phyloP scores from a whole-genome alignment of 257 asterid species.

The Vinca minor region DNA sequence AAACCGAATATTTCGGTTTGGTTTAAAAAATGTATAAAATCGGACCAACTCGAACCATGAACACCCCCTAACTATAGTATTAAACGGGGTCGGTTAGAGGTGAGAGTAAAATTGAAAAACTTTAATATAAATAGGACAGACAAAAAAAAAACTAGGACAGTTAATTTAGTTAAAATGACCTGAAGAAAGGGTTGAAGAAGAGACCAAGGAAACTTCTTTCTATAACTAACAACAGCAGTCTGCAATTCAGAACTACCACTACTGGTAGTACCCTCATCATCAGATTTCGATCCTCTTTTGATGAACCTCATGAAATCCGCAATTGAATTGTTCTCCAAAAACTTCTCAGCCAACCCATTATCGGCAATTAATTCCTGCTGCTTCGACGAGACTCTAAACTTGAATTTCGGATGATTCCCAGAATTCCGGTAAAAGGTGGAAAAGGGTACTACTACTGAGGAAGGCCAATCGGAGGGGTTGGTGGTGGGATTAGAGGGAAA shows the following conservation, averaged over 20 bases:
- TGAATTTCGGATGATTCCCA: constrained; percentile 27
- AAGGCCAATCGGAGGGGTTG: constrained; percentile 25
- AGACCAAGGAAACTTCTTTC: constrained; percentile 94
- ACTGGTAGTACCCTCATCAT: constrained; percentile 14
- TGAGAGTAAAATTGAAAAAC: too few relatives aligned
- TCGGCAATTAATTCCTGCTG: constrained; percentile 15
- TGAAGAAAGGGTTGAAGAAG: constrained; percentile 73
- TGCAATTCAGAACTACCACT: constrained; percentile 55
- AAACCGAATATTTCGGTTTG: too few relatives aligned
- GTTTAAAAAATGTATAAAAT: too few relatives aligned
- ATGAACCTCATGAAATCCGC: constrained; percentile 95
- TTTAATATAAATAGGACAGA: too few relatives aligned
- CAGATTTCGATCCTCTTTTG: constrained; percentile 23
- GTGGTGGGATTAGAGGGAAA: constrained; percentile 37
- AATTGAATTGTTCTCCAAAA: constrained; percentile 59
- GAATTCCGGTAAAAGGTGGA: constrained; percentile 14
- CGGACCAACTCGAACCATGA: too few relatives aligned
- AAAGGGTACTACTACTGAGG: constrained; percentile 10
- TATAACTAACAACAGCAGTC: constrained; percentile 74
- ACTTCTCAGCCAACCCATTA: constrained; percentile 49
- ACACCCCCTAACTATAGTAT: too few relatives aligned
- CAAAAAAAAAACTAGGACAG: too few relatives aligned
- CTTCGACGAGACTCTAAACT: constrained; percentile 29
- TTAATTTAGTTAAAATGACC: constrained; percentile 43
- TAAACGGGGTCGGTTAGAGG: too few relatives aligned